A percentile compares a stretch with the other conserved stretches of the same genome.
These are phyloP conservation scores for Penicillium hordei DNA, from an alignment of 2,329 filamentous ascomycete genomes.

Conservation along the genomic window DNA sequence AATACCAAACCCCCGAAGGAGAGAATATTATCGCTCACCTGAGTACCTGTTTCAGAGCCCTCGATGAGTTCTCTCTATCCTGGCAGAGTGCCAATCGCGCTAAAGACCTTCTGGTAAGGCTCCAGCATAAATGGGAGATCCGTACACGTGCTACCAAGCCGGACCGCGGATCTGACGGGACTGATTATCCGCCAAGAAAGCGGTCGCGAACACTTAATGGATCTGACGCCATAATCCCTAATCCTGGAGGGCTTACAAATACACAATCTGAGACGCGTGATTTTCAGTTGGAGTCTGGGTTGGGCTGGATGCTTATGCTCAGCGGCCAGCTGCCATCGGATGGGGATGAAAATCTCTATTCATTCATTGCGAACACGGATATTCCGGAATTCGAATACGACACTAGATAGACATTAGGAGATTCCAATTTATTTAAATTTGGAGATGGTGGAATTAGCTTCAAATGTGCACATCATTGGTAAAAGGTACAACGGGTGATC, in stretches of 20 bases:
- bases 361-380: neutral
- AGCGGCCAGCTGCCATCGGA: neutral
- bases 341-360: slow-evolving; percentile 4
- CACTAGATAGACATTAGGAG: neutral
- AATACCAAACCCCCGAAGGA: slow-evolving; percentile 1
- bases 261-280: neutral
- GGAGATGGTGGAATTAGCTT: too few relatives aligned
- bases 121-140: slow-evolving; percentile 16
- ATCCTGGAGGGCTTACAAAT: neutral
- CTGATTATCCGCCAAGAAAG: slow-evolving; percentile 1
- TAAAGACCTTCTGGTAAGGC: slow-evolving; percentile 12
- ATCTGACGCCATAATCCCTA: neutral
- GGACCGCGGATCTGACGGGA: neutral
- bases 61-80: slow-evolving; percentile 18
- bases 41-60: slow-evolving; percentile 15
- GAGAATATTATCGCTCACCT: slow-evolving; percentile 10
- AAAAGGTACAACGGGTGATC: neutral
- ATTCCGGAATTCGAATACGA: too few relatives aligned
- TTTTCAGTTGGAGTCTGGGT: slow-evolving; percentile 1
- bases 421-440: neutral
- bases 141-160: slow-evolving; percentile 2
- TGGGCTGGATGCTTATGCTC: slow-evolving; percentile 8
- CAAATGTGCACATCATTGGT: neutral
- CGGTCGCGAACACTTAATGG: neutral
- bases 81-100: slow-evolving; percentile 17